Base-by-base conservation (phyloP, 768 basidiomycete genomes). In the Leccinum uliginosum region DNA sequence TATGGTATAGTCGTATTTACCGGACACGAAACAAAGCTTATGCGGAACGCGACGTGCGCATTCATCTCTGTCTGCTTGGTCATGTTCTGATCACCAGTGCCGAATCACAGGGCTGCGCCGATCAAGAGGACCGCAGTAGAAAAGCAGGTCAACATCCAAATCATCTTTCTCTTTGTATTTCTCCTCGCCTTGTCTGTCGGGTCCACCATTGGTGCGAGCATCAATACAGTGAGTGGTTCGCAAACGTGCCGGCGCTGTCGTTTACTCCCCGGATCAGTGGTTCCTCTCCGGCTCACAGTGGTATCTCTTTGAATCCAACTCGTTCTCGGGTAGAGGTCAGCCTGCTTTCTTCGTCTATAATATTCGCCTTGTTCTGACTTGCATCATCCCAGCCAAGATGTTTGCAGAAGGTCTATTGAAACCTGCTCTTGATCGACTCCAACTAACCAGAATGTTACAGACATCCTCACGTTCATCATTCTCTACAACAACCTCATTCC, bases 401-500 rank as follows among this genome's bases (percentile, higher is more conserved):
- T 95, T 95, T 69, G 80, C 91, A 51, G 92, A 97, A 82, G 91
- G 89, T 89, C n/a, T 43, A 70, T 24, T 53, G 19, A 30, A 21
- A 40, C 57, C 11, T 15, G 27, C 34, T 43, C 27, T 21, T 21
- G 26, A 44, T 48, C 23, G n/a, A 45, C 34, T 14, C 23, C 7
- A 7, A 14, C 64, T 63, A 38, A 54, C 54, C 55, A 51, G 49
- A 60, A 58, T 58, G 7, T 11, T 2, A 56, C 63, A 92, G 96
- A 99, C 71, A 93, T 98, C 56, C 80, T 99, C 38, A 98, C 97
- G 10, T 99, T 98, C 77, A 91, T 98, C 73, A 96, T 99, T 72
- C 80, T 98, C 40, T 98, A 98, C 80, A 98, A 98, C 78, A 99
- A 98, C 76, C 81, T 99, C 64, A 98, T 99, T 59, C 96, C 96